Conservation (phyloP, 768 basidiomycete genomes). For the Gautieria morchelliformis region DNA sequence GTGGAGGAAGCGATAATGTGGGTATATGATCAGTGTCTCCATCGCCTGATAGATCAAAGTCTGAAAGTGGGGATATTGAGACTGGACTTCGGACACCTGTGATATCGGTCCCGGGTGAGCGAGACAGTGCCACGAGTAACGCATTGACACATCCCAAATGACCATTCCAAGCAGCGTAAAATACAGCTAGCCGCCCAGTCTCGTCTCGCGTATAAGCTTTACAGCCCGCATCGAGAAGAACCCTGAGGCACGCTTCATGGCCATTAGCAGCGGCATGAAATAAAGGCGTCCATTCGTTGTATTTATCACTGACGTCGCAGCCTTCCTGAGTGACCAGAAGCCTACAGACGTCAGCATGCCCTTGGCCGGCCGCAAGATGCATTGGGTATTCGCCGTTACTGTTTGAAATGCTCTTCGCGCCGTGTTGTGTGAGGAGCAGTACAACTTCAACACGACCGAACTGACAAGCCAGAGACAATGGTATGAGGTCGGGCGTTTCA, state of each 20-base stretch:
- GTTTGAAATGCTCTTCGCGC: slow-evolving; percentile 73
- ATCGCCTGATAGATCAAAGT: slow-evolving; percentile 39
- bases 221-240: slow-evolving; percentile 74
- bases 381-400: slow-evolving; percentile 96
- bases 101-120: slow-evolving; percentile 9
- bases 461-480: slow-evolving; percentile 85
- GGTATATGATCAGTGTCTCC: slow-evolving; percentile 84
- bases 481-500: slow-evolving; percentile 62
- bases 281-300: slow-evolving; percentile 96
- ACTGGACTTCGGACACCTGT: not conserved
- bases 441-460: slow-evolving; percentile 82
- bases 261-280: slow-evolving; percentile 92
- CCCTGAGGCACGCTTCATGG: slow-evolving; percentile 56
- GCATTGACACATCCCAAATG: slow-evolving; percentile 59
- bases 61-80: slow-evolving; percentile 19
- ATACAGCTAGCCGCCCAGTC: slow-evolving; percentile 71
- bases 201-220: slow-evolving; percentile 76
- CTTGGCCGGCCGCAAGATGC: slow-evolving; percentile 90
- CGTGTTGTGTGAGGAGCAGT: slow-evolving; percentile 62
- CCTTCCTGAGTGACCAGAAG: slow-evolving; percentile 65
- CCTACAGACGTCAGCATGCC: slow-evolving; percentile 77
- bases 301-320: slow-evolving; percentile 88
- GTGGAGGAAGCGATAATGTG: slow-evolving; percentile 88
- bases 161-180: slow-evolving; percentile 97
- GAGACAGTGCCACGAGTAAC: slow-evolving; percentile 39